phyloP scores from a whole-genome alignment of 768 basidiomycete species.

The Suillus clintonianus region DNA sequence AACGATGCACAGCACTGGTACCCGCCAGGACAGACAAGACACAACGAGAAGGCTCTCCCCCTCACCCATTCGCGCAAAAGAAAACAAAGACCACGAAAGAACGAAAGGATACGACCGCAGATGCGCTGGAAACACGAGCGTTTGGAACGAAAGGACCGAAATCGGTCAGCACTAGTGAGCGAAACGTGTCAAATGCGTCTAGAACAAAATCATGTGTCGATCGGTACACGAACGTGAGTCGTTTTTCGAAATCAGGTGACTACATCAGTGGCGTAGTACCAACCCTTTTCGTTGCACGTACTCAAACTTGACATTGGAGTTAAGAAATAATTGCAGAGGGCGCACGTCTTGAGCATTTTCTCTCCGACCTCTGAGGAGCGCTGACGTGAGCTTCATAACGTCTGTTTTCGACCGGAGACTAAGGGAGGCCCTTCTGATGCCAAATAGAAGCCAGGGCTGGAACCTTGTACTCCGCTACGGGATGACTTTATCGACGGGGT shows the following conservation, averaged over 20 bases:
- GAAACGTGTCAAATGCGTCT: too few species aligned
- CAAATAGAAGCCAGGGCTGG: background rate
- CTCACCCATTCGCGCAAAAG: background rate
- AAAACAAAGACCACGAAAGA: background rate
- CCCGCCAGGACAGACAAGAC: background rate
- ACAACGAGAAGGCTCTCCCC: background rate
- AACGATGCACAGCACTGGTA: background rate
- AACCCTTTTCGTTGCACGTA: background rate
- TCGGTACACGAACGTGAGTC: background rate
- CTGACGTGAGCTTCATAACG: background rate
- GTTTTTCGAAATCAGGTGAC: background rate
- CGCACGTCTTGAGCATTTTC: background rate
- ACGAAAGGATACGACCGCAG: background rate
- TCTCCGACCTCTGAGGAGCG: background rate
- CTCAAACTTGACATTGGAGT: too few species aligned
- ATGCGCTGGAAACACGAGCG: too few species aligned
- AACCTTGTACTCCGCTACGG: background rate
- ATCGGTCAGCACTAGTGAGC: too few species aligned
- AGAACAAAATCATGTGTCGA: background rate
- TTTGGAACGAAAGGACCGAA: too few species aligned
- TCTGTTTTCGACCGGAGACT: background rate
- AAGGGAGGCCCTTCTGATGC: background rate
- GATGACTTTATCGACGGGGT: background rate
- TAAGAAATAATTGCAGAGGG: too few species aligned
- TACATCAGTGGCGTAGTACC: background rate